A percentile compares a stretch with the other conserved stretches of the same genome.
These are phyloP conservation scores for Barnettozyma sp. DNA, from an alignment of 805 yeast species.

Conservation along the genomic window DNA sequence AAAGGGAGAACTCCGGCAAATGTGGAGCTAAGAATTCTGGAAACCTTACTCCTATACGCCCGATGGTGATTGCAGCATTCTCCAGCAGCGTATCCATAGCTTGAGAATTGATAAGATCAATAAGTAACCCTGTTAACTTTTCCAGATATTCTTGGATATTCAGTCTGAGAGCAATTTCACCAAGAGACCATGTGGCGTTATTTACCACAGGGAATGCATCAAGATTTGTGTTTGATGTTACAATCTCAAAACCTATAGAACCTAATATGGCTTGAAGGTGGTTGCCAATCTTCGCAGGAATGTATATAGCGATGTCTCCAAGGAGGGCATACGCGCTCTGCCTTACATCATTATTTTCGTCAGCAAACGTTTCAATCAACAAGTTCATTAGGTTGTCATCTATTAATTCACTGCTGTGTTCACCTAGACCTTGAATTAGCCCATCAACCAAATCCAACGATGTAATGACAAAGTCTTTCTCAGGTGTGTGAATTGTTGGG, in stretches of 20 bases:
- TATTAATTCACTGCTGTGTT: constrained; percentile 51
- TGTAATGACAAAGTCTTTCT: constrained; percentile 84
- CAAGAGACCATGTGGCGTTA: constrained; percentile 92
- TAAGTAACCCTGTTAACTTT: constrained; percentile 48
- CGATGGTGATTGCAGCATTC: constrained; percentile 84
- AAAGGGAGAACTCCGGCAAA: constrained; percentile 47
- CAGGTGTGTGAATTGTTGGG: constrained; percentile 69
- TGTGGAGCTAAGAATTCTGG: constrained; percentile 56
- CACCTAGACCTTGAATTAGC: constrained; percentile 78
- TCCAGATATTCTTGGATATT: constrained; percentile 45
- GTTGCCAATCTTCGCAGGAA: constrained; percentile 30
- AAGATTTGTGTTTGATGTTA: constrained; percentile 35
- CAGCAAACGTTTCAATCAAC: constrained; percentile 63
- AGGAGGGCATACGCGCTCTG: constrained; percentile 85
- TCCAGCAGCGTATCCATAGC: constrained; percentile 64
- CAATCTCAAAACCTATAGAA: constrained; percentile 64
- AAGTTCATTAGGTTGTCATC: constrained; percentile 48
- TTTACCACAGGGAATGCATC: constrained; percentile 60
- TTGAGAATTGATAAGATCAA: constrained; percentile 53
- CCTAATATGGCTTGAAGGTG: constrained; percentile 47
- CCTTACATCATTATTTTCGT: constrained; percentile 78
- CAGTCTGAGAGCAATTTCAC: constrained; percentile 69
- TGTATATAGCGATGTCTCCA: constrained; percentile 78
- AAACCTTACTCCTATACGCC: constrained; percentile 66
- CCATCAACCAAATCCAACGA: constrained; percentile 90